Conservation (phyloP, 441 rosid species). For the Corymbia calophylla region DNA sequence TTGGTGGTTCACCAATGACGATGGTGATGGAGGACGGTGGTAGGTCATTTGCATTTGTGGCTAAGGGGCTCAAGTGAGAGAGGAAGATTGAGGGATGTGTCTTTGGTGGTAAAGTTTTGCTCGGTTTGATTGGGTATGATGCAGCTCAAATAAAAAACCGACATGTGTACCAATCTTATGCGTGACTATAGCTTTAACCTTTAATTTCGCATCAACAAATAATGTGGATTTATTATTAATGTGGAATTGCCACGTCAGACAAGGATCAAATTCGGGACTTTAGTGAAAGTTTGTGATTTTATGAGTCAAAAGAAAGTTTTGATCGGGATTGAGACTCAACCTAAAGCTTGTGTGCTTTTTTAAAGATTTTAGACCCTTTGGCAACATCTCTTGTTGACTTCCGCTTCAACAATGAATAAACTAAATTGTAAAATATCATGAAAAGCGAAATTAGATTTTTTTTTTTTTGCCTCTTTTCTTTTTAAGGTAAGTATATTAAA, state of each 20-base stretch:
- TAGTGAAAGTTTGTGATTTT: neutral
- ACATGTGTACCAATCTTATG: neutral
- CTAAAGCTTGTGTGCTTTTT: neutral
- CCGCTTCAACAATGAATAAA: neutral
- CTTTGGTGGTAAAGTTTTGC: neutral
- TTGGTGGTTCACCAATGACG: neutral
- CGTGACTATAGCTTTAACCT: neutral
- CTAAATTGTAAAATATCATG: neutral
- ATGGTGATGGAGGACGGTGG: neutral
- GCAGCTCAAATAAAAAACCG: neutral
- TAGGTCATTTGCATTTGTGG: neutral
- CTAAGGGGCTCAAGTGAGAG: neutral
- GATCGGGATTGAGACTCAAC: neutral
- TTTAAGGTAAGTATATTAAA: neutral
- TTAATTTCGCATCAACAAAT: neutral
- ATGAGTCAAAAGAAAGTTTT: neutral
- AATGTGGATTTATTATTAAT: neutral
- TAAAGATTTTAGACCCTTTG: neutral
- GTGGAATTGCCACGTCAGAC: neutral
- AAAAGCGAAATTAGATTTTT: neutral
- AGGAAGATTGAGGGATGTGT: neutral
- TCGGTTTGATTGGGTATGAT: neutral
- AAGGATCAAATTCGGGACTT: neutral
- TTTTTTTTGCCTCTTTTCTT: neutral
- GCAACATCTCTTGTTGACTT: neutral